These are phyloP conservation scores for Scheffersomyces lignosus DNA, from an alignment of 805 yeast genomes.

Conservation along the genomic window DNA sequence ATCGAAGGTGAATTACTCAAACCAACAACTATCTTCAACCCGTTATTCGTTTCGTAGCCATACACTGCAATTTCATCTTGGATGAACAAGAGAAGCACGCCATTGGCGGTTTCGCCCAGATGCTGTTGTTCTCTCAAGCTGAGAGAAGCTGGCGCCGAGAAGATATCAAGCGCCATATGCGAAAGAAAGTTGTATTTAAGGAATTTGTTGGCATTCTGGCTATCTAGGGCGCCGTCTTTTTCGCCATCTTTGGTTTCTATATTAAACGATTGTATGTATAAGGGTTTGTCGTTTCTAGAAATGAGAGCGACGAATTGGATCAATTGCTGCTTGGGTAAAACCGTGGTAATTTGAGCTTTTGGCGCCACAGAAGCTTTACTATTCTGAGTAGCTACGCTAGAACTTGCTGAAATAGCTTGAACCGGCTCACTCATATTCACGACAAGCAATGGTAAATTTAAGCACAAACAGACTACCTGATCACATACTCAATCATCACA, in stretches of 20 bases:
- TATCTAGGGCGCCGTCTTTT: slow-evolving; percentile 6
- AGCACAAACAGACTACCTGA: too few relatives aligned
- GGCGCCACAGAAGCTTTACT: too few relatives aligned
- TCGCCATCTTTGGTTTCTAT: slow-evolving; percentile 2
- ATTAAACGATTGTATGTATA: slow-evolving; percentile 58
- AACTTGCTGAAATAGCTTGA: too few relatives aligned
- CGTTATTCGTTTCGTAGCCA: slow-evolving; percentile 69
- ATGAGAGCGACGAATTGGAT: slow-evolving; percentile 59
- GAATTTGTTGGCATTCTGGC: slow-evolving; percentile 40
- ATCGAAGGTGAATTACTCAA: slow-evolving; percentile 11
- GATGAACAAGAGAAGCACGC: slow-evolving; percentile 53
- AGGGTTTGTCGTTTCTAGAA: slow-evolving; percentile 57
- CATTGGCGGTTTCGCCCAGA: slow-evolving; percentile 15
- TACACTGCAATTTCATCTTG: slow-evolving; percentile 68
- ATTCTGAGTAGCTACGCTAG: too few relatives aligned
- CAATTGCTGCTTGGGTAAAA: neutral
- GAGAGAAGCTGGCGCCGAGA: slow-evolving; percentile 52
- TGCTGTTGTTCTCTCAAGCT: slow-evolving; percentile 37
- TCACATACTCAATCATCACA: too few relatives aligned
- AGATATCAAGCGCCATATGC: slow-evolving; percentile 75
- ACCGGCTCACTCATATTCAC: too few relatives aligned
- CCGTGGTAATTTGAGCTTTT: too few relatives aligned
- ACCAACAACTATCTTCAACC: slow-evolving; percentile 65
- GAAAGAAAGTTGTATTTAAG: slow-evolving; percentile 67
- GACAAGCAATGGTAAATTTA: too few relatives aligned